These are phyloP conservation scores for Cryptomeria japonica DNA, from an alignment of 75 land plant genomes.

Conservation along the genomic window DNA sequence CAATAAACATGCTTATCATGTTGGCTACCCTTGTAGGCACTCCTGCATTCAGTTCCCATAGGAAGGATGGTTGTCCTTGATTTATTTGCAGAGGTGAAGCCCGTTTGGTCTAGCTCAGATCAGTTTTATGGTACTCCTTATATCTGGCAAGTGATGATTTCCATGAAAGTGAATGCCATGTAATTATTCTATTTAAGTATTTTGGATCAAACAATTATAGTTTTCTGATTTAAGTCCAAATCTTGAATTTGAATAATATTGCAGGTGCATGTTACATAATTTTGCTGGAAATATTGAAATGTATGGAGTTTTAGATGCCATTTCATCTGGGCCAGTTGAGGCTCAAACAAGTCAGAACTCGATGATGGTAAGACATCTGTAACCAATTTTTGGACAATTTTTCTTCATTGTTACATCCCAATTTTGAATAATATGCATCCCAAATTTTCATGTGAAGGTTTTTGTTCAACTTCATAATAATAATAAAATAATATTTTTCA, in stretches of 20 bases:
- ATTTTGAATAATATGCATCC: not conserved
- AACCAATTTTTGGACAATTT: not conserved
- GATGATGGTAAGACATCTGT: slow-evolving; percentile 48
- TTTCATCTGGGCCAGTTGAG: slow-evolving; percentile 68
- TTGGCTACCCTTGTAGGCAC: slow-evolving; percentile 39
- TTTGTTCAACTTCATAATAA: not conserved
- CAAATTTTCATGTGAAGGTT: not conserved
- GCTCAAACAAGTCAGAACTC: slow-evolving; percentile 63
- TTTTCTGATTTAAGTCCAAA: not conserved
- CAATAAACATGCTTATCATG: not conserved
- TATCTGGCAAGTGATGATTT: slow-evolving; percentile 56
- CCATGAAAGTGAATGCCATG: not conserved
- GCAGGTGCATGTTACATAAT: slow-evolving; percentile 89
- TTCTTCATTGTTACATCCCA: not conserved
- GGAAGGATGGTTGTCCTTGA: slow-evolving; percentile 78
- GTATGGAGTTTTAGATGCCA: slow-evolving; percentile 72
- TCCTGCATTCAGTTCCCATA: slow-evolving; percentile 74
- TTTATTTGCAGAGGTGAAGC: slow-evolving; percentile 82
- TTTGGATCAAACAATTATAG: not conserved
- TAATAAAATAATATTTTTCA: not conserved
- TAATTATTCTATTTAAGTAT: not conserved
- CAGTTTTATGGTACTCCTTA: slow-evolving; percentile 87
- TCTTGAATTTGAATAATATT: slow-evolving; percentile 6
- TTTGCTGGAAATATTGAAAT: slow-evolving; percentile 86
- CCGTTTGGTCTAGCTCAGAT: slow-evolving; percentile 63